Evolutionary conservation across 768 basidiomycete genomes (phyloP).

Genomic region (Lactarius vividus): DNA sequence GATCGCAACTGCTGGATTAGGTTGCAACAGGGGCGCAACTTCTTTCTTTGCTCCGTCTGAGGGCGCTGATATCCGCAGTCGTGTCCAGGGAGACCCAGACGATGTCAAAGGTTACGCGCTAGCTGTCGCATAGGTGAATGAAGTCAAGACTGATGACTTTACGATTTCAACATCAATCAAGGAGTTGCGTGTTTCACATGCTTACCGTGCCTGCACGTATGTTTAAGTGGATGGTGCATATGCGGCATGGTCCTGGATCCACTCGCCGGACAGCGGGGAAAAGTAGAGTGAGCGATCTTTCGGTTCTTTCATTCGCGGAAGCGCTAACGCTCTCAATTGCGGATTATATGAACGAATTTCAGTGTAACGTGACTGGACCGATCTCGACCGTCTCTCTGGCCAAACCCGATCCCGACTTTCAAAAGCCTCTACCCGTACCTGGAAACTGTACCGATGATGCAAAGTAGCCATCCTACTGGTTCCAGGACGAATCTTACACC

Average conservation of each 20-base stretch:
- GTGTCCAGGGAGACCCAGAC: constrained; percentile 49
- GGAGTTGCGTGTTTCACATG: not conserved
- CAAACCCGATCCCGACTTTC: constrained; percentile 46
- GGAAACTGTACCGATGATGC: not conserved
- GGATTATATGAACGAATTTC: not conserved
- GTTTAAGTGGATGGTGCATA: constrained; percentile 58
- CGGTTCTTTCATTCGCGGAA: not conserved
- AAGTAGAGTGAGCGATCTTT: constrained; percentile 51
- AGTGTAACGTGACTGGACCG: not conserved
- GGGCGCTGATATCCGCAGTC: constrained; percentile 52
- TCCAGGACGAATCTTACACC: not conserved
- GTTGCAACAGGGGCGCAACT: constrained; percentile 59
- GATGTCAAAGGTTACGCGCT: constrained; percentile 41
- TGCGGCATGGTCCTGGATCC: constrained; percentile 79
- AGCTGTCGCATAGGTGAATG: not conserved
- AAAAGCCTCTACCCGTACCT: constrained; percentile 33
- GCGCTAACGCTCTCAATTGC: not conserved
- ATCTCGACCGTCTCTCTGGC: constrained; percentile 41
- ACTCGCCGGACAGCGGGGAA: constrained; percentile 56
- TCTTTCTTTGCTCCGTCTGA: constrained; percentile 51
- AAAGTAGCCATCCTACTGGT: not conserved
- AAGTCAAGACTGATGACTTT: not conserved
- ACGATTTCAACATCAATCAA: not conserved
- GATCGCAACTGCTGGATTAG: constrained; percentile 51
- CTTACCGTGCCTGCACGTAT: constrained; percentile 30